Base-by-base conservation (phyloP, 208 protist genomes). In the Leishmania turanica region DNA sequence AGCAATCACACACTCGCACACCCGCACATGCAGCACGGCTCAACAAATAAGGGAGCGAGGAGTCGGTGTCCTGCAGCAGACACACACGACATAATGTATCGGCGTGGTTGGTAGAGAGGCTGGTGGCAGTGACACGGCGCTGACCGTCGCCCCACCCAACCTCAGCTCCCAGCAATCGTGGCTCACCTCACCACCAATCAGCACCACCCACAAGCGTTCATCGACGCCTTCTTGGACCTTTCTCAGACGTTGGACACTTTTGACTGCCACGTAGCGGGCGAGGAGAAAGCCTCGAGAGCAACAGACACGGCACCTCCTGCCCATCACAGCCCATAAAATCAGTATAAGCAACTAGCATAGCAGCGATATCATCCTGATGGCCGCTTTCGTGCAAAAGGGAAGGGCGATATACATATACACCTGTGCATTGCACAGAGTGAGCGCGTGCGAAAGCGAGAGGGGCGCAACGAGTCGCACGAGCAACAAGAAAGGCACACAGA, bases 401-500 rank as follows among this genome's bases (percentile, higher is more conserved):
- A 54, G 51, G 15, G 51, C 51, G 15, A 54, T 21, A 21, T 4
- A 54, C 51, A 54, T 54, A 54, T 4, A 54, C 51, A 21, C 9
- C 51, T 54, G 1, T 6, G 56, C 17, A 8, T 62, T 0, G 56
- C 56, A 62, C 3, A 11, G 17, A 62, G 7, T 6, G 13, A 62
- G 27, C 51, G 56, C 4, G 56, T 11, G 21, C 11, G 27, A 64
- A 11, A 34, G 54, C 21, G 62, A 11, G 31, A 21, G 13, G 13
- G 62, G 62, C 62, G 27, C 62, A 40, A 40, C 62, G 1, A 34
- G 31, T 42, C 27, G 0, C 31, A 4, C 31, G 62, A 66, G 45
- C 58, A 65, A 72, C 62, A 81, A 71, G 76, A 82, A 54, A 69
- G 4, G 42, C 64, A 69, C 27, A 42, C 31, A 69, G 15, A 42